Evolutionary conservation across 1,284 basidiomycete species (phyloP), one percentile per base, ranked within the genome.

Genomic region (Thecaphora frezii): DNA sequence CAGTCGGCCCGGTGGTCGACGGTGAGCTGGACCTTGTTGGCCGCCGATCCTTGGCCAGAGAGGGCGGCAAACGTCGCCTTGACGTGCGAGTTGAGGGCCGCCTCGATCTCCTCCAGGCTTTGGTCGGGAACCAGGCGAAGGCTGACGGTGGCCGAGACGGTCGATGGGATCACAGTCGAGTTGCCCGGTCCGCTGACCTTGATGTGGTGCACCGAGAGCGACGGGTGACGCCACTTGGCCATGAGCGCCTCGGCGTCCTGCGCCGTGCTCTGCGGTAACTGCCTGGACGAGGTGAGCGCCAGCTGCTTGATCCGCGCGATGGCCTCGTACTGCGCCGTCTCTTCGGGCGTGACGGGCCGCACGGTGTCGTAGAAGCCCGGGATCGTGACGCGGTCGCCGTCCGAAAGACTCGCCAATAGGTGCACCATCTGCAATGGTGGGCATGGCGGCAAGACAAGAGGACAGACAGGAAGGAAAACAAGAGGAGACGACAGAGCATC

Each of bases 41-140:
- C 9, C n/a, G n/a, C n/a, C 12, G 28, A 30, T 7, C 46, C 14
- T 7, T 45, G 44, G 19, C 45, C 40, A 18, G 14, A 7, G 46
- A 37, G 21, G 33, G 24, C 23, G 46, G n/a, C 16, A 13, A 21
- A 51, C 46, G 42, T 14, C 1, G 58, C 67, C 19, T 82, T 69
- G 4, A 97, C 82, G 74, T 88, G 85, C 1, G 82, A 74, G 37
- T 85, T 83, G 24, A 97, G 81, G 2, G 85, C 82, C 10, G 81
- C 80, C 1, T 87, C 85, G 59, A 96, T 88, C 5, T 82, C 83
- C 9, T 88, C 85, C 3, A 96, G 81, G 54, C 89, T 85, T 80
- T 96, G 94, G 76, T 97, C 91, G 0, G 94, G 94, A 0, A 98
- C 94, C 62, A 97, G 88, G 22, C 93, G 89, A 55, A 97, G 81